These are phyloP conservation scores for Zygotorulaspora danielsina DNA, from an alignment of 805 yeast genomes.

Conservation along the genomic window DNA sequence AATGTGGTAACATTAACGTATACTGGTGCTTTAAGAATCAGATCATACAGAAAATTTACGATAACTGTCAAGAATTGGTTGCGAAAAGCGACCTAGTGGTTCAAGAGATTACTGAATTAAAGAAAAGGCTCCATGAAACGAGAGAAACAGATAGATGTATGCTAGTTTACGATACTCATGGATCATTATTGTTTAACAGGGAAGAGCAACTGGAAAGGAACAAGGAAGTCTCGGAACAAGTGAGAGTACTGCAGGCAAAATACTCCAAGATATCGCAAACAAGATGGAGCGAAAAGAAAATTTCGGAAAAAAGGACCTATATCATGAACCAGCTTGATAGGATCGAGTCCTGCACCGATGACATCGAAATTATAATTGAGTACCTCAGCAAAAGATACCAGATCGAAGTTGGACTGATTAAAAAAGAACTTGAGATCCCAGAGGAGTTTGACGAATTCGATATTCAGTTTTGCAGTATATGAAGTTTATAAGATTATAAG, in stretches of 20 bases:
- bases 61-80: slow-evolving; percentile 11
- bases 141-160: slow-evolving; percentile 8
- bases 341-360: slow-evolving; percentile 35
- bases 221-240: slow-evolving; percentile 10
- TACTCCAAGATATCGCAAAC: slow-evolving; percentile 17
- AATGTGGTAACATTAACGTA: slow-evolving; percentile 51
- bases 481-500: too few species aligned
- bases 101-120: slow-evolving; percentile 11
- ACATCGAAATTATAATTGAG: slow-evolving; percentile 40
- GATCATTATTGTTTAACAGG: slow-evolving; percentile 13
- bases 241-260: slow-evolving; percentile 6
- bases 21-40: slow-evolving; percentile 45
- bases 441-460: slow-evolving; percentile 19
- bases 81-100: slow-evolving; percentile 14
- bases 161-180: slow-evolving; percentile 6
- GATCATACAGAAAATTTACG: slow-evolving; percentile 12
- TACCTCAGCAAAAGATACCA: slow-evolving; percentile 36
- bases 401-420: slow-evolving; percentile 31
- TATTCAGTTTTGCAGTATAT: slow-evolving; percentile 2
- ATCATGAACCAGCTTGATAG: slow-evolving; percentile 8
- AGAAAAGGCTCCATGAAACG: slow-evolving; percentile 12
- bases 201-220: slow-evolving; percentile 12
- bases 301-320: slow-evolving; percentile 11
- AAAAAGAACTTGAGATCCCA: slow-evolving; percentile 43
- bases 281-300: slow-evolving; percentile 23